phyloP scores from a whole-genome alignment of 495 filamentous ascomycete genomes.

The Sphaerosporella brunnea region DNA sequence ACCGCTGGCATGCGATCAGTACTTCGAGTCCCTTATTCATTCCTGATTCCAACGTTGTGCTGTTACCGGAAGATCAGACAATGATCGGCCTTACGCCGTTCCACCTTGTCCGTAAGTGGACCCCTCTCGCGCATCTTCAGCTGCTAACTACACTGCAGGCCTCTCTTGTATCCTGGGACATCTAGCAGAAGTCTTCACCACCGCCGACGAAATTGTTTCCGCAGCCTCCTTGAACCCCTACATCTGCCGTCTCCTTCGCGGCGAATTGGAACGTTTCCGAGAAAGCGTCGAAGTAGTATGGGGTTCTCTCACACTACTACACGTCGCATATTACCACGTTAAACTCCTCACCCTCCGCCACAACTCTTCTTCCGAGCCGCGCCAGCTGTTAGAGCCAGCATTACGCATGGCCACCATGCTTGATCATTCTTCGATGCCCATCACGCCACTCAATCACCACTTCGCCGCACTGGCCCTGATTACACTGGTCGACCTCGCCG shows the following conservation, averaged over 20 bases:
- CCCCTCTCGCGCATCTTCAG: background rate
- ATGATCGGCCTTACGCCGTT: conserved; percentile 48
- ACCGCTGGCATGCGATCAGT: conserved; percentile 57
- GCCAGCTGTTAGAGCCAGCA: conserved; percentile 45
- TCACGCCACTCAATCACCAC: conserved; percentile 54
- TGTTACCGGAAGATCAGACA: conserved; percentile 44
- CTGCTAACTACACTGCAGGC: conserved; percentile 9
- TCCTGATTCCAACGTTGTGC: conserved; percentile 40
- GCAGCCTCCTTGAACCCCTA: conserved; percentile 29
- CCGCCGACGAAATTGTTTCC: conserved; percentile 34
- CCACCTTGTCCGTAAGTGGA: conserved; percentile 49
- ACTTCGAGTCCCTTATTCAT: conserved; percentile 42
- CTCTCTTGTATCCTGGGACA: conserved; percentile 32
- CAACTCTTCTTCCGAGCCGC: conserved; percentile 38
- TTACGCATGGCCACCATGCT: conserved; percentile 39
- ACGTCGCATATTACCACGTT: conserved; percentile 58
- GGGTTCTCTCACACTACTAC: conserved; percentile 31
- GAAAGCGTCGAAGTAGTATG: conserved; percentile 25
- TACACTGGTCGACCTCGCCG: conserved; percentile 48
- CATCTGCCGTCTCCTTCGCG: conserved; percentile 27
- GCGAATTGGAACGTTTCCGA: conserved; percentile 28
- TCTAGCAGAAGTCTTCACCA: conserved; percentile 28
- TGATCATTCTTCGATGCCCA: conserved; percentile 37
- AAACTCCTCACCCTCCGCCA: conserved; percentile 43
- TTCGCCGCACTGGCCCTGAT: conserved; percentile 49